Conservation (phyloP, 164 flowering plant species). For the Taxillus chinensis region DNA sequence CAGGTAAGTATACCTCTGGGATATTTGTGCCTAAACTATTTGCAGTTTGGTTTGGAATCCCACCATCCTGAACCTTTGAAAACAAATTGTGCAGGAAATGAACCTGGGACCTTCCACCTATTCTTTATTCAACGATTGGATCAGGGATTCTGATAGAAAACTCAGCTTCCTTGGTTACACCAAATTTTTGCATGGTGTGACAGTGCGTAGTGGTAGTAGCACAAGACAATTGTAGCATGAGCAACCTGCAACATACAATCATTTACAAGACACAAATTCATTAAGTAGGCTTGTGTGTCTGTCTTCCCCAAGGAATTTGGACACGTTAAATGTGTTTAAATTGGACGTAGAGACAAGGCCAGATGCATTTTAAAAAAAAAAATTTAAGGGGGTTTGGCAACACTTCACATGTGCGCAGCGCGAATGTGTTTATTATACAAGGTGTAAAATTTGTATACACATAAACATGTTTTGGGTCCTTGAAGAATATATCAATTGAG, state of each 20-base stretch:
- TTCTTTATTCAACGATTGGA: slow-evolving; percentile 64
- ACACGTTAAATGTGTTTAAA: background rate
- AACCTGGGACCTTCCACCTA: slow-evolving; percentile 59
- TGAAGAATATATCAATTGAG: too few relatives aligned
- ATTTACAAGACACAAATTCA: slow-evolving; percentile 4
- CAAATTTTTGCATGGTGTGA: slow-evolving; percentile 87
- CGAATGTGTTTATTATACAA: too few relatives aligned
- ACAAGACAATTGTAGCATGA: slow-evolving; percentile 43
- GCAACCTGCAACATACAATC: background rate
- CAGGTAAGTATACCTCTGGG: slow-evolving; percentile 26
- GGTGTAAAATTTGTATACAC: too few relatives aligned
- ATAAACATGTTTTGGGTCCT: too few relatives aligned
- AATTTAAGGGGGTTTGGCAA: too few relatives aligned
- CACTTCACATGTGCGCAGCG: too few relatives aligned
- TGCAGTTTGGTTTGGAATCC: background rate
- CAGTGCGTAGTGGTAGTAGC: slow-evolving; percentile 54
- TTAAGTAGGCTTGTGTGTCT: slow-evolving; percentile 4
- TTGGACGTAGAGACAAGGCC: too few relatives aligned
- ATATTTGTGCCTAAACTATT: background rate
- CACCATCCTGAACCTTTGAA: background rate
- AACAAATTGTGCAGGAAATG: slow-evolving; percentile 55
- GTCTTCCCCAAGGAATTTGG: background rate
- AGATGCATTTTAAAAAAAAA: too few relatives aligned
- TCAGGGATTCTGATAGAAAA: slow-evolving; percentile 66
- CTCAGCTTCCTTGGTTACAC: slow-evolving; percentile 79